Evolutionary conservation across 202 grass and related monocot genomes (phyloP).

Genomic region (Dendrocalamus latiflorus): DNA sequence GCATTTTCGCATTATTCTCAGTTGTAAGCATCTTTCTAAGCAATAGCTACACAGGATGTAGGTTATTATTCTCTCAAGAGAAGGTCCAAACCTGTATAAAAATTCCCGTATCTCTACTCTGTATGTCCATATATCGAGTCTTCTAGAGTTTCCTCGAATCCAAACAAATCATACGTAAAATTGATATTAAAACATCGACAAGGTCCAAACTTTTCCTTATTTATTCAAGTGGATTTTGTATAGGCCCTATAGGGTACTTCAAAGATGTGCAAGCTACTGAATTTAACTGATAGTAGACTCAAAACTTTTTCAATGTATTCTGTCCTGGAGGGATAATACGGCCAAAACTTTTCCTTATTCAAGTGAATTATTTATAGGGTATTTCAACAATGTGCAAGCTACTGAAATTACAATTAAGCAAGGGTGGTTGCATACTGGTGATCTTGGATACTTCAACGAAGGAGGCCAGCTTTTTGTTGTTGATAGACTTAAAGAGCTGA

Average conservation of each 20-base stretch:
- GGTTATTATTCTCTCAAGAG: too few relatives aligned
- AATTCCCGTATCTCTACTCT: too few relatives aligned
- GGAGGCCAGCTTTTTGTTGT: constrained; percentile 75
- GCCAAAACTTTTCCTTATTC: constrained; percentile 10
- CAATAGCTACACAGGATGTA: too few relatives aligned
- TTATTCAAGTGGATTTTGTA: constrained; percentile 3
- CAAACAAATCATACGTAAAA: too few relatives aligned
- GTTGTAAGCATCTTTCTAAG: too few relatives aligned
- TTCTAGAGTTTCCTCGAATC: too few relatives aligned
- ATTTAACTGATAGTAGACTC: constrained; percentile 13
- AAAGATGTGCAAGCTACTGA: constrained; percentile 81
- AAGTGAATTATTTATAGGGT: constrained; percentile 44
- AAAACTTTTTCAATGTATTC: not conserved
- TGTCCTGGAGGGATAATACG: not conserved
- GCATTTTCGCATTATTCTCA: too few relatives aligned
- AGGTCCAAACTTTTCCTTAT: constrained; percentile 7
- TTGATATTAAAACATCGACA: too few relatives aligned
- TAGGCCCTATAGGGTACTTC: constrained; percentile 74
- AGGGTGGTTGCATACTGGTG: constrained; percentile 94
- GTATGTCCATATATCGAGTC: too few relatives aligned
- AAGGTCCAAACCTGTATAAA: too few relatives aligned
- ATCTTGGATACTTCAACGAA: constrained; percentile 77
- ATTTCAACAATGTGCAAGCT: constrained; percentile 89
- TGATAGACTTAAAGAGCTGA: constrained; percentile 94
- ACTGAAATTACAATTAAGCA: constrained; percentile 75